A percentile compares a stretch with the other conserved stretches of the same genome.
Evolutionary conservation across 805 yeast species (phyloP).

Genomic region (Lipomyces starkeyi): DNA sequence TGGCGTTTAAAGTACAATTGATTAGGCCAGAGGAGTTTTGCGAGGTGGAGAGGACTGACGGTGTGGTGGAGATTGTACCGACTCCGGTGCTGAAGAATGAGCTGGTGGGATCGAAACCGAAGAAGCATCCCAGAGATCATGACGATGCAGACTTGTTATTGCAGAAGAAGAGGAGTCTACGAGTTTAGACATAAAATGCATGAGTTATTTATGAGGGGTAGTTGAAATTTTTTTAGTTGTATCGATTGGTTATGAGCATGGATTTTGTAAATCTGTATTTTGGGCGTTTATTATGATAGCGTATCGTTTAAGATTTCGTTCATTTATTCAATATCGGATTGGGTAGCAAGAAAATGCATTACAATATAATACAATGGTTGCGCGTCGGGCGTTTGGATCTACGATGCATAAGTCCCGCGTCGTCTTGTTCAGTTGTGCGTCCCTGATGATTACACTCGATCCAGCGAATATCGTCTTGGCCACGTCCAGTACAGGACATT

Average conservation of each 20-base stretch:
- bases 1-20: constrained; percentile 22
- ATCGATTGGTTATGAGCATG: neutral
- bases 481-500: neutral
- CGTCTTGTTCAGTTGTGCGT: neutral
- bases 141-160: constrained; percentile 3
- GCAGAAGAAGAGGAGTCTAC: constrained; percentile 6
- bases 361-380: neutral
- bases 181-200: neutral
- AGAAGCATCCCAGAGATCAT: neutral
- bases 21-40: constrained; percentile 18
- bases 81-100: constrained; percentile 15
- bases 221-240: neutral
- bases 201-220: neutral
- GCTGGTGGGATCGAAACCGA: neutral
- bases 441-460: neutral
- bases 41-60: constrained; percentile 12
- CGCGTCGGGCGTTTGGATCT: too few relatives aligned
- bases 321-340: neutral
- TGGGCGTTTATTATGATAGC: neutral
- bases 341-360: neutral
- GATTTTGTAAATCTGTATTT: neutral
- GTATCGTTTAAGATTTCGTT: neutral
- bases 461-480: neutral
- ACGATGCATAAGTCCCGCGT: constrained; percentile 14
- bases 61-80: constrained; percentile 6